Evolutionary conservation across 2,329 filamentous ascomycete genomes (phyloP).

Genomic region (Aspergillus fumigatus): DNA sequence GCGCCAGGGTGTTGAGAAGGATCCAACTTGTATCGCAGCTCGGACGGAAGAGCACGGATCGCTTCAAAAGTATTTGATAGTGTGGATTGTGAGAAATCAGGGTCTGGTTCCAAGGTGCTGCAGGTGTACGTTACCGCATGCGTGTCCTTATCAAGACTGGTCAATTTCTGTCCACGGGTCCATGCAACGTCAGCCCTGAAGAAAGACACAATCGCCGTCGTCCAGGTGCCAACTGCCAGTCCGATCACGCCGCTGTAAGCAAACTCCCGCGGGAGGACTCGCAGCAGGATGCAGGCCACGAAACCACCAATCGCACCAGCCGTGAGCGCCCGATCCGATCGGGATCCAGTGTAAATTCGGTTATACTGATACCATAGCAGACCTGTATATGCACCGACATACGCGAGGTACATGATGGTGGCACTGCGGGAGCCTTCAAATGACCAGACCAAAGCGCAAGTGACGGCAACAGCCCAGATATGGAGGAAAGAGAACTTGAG

Average conservation of each 20-base stretch:
- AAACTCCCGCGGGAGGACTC: conserved; percentile 34
- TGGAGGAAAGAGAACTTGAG: conserved; percentile 48
- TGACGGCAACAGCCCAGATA: conserved; percentile 49
- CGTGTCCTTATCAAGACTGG: conserved; percentile 39
- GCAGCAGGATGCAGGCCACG: conserved; percentile 45
- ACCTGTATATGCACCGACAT: conserved; percentile 49
- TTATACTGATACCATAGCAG: conserved; percentile 52
- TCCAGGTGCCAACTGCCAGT: conserved; percentile 49
- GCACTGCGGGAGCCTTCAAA: conserved; percentile 43
- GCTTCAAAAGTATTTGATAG: conserved; percentile 9
- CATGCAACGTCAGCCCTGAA: conserved; percentile 46
- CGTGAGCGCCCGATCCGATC: conserved; percentile 46
- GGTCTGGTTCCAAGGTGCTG: conserved; percentile 23
- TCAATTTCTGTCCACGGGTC: conserved; percentile 24
- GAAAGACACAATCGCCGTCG: conserved; percentile 46
- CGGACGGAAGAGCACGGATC: conserved; percentile 30
- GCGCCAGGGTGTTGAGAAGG: conserved; percentile 39
- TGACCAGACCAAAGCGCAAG: conserved; percentile 48
- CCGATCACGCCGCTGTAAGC: conserved; percentile 46
- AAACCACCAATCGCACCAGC: conserved; percentile 45
- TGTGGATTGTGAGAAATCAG: conserved; percentile 8
- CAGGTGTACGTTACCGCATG: conserved; percentile 34
- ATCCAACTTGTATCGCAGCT: conserved; percentile 36
- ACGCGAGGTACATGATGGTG: conserved; percentile 48
- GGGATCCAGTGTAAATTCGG: conserved; percentile 49